phyloP scores from a whole-genome alignment of 2,329 filamentous ascomycete genomes.

The Canariomyces notabilis region DNA sequence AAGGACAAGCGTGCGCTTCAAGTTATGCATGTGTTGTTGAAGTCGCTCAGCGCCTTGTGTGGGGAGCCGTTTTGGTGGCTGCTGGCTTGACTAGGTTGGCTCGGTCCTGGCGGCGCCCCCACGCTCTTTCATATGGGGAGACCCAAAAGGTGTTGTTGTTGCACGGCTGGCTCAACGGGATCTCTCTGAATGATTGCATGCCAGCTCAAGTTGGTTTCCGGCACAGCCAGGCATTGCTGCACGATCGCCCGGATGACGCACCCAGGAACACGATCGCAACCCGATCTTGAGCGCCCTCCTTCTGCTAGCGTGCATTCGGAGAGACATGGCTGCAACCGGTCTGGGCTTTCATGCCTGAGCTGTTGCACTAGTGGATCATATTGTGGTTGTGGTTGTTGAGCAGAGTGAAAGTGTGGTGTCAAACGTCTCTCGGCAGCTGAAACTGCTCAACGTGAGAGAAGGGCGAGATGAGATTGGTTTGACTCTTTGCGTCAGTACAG shows the following conservation, averaged over 20 bases:
- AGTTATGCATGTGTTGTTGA: no score
- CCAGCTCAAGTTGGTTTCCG: conserved; percentile 4
- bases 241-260: conserved; percentile 13
- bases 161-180: conserved; percentile 15
- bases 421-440: neutral
- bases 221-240: conserved; percentile 5
- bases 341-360: neutral
- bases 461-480: conserved; percentile 1
- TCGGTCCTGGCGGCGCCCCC: conserved; percentile 12
- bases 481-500: neutral
- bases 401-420: no score
- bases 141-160: conserved; percentile 6
- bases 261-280: conserved; percentile 5
- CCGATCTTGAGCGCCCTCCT: neutral
- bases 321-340: neutral
- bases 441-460: neutral
- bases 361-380: neutral
- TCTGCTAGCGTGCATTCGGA: neutral
- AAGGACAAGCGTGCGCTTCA: no score
- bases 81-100: neutral
- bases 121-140: conserved; percentile 14
- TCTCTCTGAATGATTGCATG: no score
- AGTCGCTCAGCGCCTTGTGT: neutral
- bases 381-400: neutral
- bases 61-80: conserved; percentile 1